Base-by-base conservation (phyloP, 352 stramenopile genomes). In the Phytophthora sp. region DNA sequence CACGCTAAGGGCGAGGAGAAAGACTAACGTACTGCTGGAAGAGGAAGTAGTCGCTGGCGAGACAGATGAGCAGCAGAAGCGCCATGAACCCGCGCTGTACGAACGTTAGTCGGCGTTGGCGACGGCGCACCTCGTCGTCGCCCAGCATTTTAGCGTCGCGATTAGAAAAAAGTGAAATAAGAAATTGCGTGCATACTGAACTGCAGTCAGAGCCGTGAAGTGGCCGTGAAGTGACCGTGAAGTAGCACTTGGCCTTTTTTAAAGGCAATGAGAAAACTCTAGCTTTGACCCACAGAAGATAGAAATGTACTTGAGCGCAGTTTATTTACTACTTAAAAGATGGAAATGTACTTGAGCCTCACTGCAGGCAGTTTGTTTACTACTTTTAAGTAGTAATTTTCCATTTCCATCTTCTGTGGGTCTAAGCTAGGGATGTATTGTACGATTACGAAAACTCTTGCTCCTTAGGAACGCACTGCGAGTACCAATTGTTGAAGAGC, bases 31-130 rank as follows among this genome's bases (percentile, higher is more conserved):
- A 88, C 77, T 82, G 65, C 51, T 87, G 80, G 17, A 57, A 76
- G 52, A 89, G 76, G 37, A 89, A 76, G 41, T 70, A 78, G 72
- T 92, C 82, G 41, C 76, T 82, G 12, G 60, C 5, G 26, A 87
- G 32, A 34, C 78, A 89, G n/a, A 76, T 62, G 31, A 85, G 39
- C 17, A 88, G 24, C 26, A 89, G 50, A 20, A 82, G 45, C 15
- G 58, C 49, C 55, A 87, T 82, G 45, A 88, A 74, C 55, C 72
- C 43, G 27, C 76, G 62, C 61, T 77, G 69, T 5, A 68, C 21
- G 9, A 54, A 50, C 27, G 17, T 58, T 23, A 61, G 32, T 4
- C 42, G 53, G 15, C 28, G 52, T 18, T 46, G 45, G 8, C 39
- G 58, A 12, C 20, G n/a, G 15, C 20, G 39, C 34, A 56, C 41